phyloP scores from a whole-genome alignment of 371 early-diverging fungal species.

The Actinomucor elegans region DNA sequence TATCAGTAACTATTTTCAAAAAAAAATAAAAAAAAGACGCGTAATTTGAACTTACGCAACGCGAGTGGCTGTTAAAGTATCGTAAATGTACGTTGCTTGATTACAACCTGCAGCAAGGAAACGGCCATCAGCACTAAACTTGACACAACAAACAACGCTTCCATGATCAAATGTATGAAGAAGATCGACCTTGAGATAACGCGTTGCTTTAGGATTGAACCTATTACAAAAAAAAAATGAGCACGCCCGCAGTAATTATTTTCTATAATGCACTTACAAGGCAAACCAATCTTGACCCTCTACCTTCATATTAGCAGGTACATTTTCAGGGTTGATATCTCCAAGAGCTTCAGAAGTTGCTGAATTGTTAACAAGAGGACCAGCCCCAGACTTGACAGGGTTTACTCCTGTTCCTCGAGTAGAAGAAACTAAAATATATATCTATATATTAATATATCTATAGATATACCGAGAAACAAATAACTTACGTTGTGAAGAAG shows the following conservation, averaged over 20 bases:
- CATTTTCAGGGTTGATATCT: conserved; percentile 83
- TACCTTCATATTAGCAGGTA: conserved; percentile 79
- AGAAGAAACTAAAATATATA: conserved; percentile 13
- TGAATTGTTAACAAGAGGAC: conserved; percentile 32
- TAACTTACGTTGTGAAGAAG: conserved; percentile 29
- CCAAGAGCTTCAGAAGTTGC: conserved; percentile 42
- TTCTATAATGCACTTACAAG: conserved; percentile 51
- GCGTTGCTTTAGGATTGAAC: conserved; percentile 71
- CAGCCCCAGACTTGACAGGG: conserved; percentile 40
- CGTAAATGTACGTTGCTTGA: conserved; percentile 83
- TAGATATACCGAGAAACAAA: too few species aligned
- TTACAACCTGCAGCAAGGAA: conserved; percentile 94
- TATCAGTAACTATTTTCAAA: conserved; percentile 9
- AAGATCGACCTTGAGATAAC: conserved; percentile 76
- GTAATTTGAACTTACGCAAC: conserved; percentile 28
- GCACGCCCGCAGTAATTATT: background rate
- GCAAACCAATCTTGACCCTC: conserved; percentile 93
- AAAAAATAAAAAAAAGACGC: conserved; percentile 1
- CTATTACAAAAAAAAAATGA: conserved; percentile 22
- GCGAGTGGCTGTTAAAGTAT: conserved; percentile 62
- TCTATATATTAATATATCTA: background rate
- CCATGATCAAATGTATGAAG: conserved; percentile 82
- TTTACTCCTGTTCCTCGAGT: conserved; percentile 16
- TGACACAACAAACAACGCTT: conserved; percentile 93
- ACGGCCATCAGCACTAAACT: conserved; percentile 88